Base-by-base conservation (phyloP, 1,284 basidiomycete genomes). In the Pseudozyma sp. region DNA sequence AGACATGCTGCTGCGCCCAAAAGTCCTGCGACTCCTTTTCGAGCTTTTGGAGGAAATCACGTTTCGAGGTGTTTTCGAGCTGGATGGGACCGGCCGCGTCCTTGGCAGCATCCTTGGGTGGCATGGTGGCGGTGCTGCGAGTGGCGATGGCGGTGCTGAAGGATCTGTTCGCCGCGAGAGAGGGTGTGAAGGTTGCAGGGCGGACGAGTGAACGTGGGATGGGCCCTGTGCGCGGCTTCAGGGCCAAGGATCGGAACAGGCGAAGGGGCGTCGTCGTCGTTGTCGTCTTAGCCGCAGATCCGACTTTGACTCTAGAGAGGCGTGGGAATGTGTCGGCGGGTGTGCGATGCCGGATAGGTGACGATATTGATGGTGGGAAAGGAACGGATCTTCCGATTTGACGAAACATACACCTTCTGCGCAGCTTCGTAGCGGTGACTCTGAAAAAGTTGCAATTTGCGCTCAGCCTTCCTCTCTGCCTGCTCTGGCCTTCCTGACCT, bases 21-120 rank as follows among this genome's bases (percentile, higher is more conserved):
- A 88, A 87, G 67, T 88, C 85, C 85, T 97, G 95, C 78, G 93
- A 94, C 84, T 90, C 88, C 81, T 90, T 89, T 86, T 98, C 95
- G 63, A 98, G 87, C 45, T 88, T 87, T 81, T 89, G 91, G 57
- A 98, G 87, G 81, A 91, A 88, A 86, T 98, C 96, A 83, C 95
- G 90, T 86, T 98, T 98, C 80, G 89, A 91, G 34, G 96, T 98
- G 67, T 84, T 84, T 64, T 84, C 82, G 46, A 84, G 82, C 72
- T 84, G 81, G 44, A 84, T 84, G 33, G 84, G 83, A 39, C 82
- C 84, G 47, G 68, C 71, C 2, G 53, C 53, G 17, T 47, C 53
- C 44, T 47, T 47, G 30, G 63, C 81, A 30, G 69, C 70, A 42
- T 73, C 62, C 45, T 78, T 80, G 35, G 76, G 67, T 35, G 70